These are phyloP conservation scores for Tetracentron sinense DNA, from an alignment of 164 flowering plant genomes.

Conservation along the genomic window DNA sequence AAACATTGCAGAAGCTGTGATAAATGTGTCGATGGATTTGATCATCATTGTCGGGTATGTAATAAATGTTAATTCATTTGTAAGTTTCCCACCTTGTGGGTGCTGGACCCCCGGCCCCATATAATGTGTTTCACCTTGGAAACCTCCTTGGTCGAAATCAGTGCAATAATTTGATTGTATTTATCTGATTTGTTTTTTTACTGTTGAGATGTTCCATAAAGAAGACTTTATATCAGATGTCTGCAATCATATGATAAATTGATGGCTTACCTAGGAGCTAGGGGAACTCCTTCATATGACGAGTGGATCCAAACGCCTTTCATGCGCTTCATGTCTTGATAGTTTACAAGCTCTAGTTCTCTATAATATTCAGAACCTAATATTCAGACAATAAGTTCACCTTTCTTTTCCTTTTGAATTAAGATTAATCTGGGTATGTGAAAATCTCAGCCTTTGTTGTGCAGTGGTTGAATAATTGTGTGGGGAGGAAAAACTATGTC, in stretches of 20 bases:
- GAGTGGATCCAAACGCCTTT: neutral
- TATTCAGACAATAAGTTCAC: too few species aligned
- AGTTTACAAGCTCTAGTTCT: neutral
- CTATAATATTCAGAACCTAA: too few species aligned
- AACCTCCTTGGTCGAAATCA: neutral
- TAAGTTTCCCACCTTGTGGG: neutral
- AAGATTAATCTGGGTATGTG: too few species aligned
- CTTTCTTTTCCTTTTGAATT: too few species aligned
- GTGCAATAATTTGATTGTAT: neutral
- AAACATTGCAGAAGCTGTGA: constrained; percentile 92
- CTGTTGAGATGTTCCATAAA: neutral
- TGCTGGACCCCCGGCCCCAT: constrained; percentile 1
- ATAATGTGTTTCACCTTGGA: neutral
- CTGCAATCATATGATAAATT: neutral
- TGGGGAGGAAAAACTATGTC: constrained; percentile 77
- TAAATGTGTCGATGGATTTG: constrained; percentile 92
- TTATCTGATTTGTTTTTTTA: neutral
- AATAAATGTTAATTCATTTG: neutral
- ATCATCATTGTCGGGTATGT: constrained; percentile 90
- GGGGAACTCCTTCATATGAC: neutral
- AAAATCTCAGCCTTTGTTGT: constrained; percentile 12
- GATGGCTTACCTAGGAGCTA: neutral
- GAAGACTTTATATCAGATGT: neutral
- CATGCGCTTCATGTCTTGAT: neutral
- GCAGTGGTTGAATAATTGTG: constrained; percentile 93